These are phyloP conservation scores for Cyberlindnera amylophila DNA, from an alignment of 805 yeast species.

Conservation along the genomic window DNA sequence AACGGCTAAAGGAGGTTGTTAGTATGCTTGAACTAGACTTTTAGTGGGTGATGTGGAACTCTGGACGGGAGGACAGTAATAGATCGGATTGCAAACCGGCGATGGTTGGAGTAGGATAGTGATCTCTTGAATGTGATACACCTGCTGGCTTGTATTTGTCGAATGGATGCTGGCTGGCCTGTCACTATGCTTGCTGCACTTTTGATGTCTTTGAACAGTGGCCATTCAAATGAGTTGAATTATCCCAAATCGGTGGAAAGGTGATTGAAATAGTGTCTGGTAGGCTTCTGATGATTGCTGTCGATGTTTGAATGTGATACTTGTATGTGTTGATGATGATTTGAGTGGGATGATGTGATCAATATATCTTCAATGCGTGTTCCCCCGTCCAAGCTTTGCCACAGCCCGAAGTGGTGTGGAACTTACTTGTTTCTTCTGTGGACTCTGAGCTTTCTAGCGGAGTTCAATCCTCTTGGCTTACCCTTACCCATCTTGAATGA, in stretches of 20 bases:
- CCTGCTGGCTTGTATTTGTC: too few species aligned
- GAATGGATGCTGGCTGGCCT: too few species aligned
- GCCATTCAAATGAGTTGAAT: too few species aligned
- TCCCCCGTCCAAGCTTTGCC: background rate
- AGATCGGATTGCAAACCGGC: background rate
- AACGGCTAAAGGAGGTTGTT: constrained; percentile 57
- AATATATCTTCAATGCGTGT: background rate
- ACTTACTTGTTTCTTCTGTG: constrained; percentile 95
- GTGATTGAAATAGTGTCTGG: too few species aligned
- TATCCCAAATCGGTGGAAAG: too few species aligned
- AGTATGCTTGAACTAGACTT: constrained; percentile 15
- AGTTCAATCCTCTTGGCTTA: constrained; percentile 99
- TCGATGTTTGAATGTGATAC: too few species aligned
- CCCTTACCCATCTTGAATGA: constrained; percentile 89
- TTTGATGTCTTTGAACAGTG: too few species aligned
- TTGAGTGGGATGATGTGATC: background rate
- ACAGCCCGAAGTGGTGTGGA: constrained; percentile 7
- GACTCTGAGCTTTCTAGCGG: constrained; percentile 99
- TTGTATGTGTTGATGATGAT: background rate
- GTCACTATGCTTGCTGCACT: too few species aligned
- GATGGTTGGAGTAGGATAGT: too few species aligned
- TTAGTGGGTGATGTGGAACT: background rate
- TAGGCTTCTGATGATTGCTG: too few species aligned
- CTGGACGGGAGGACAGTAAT: background rate
- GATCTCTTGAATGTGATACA: too few species aligned